These are phyloP conservation scores for Rhizomucor pusillus DNA, from an alignment of 371 early-diverging fungal species.

Conservation along the genomic window DNA sequence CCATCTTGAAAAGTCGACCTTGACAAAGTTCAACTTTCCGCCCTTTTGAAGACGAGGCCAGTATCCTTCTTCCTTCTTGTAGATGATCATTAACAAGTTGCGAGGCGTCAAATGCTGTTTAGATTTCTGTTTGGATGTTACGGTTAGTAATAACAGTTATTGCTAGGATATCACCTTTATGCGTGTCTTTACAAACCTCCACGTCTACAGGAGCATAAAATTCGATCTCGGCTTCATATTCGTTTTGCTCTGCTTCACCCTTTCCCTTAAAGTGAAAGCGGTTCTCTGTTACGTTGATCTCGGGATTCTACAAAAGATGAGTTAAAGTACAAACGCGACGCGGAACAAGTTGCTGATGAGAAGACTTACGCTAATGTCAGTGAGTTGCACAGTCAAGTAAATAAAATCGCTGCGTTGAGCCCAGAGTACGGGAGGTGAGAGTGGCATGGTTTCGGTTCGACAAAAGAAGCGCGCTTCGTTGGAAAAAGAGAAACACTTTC, in stretches of 20 bases:
- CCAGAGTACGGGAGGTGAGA: slow-evolving; percentile 84
- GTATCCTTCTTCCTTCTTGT: slow-evolving; percentile 68
- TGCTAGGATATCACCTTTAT: not conserved
- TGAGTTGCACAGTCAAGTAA: slow-evolving; percentile 83
- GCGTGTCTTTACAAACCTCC: slow-evolving; percentile 60
- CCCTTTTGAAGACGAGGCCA: slow-evolving; percentile 88
- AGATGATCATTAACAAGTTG: slow-evolving; percentile 59
- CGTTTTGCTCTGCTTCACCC: slow-evolving; percentile 62
- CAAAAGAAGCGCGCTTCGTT: too few relatives aligned
- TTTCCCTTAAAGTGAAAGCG: slow-evolving; percentile 64
- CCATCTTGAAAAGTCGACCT: slow-evolving; percentile 92
- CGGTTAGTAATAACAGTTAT: too few relatives aligned
- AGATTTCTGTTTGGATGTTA: slow-evolving; percentile 74
- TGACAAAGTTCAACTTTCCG: slow-evolving; percentile 73
- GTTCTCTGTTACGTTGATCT: slow-evolving; percentile 52
- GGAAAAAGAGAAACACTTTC: too few relatives aligned
- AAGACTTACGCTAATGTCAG: slow-evolving; percentile 62
- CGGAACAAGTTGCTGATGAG: not conserved
- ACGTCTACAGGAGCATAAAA: slow-evolving; percentile 71
- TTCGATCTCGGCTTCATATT: slow-evolving; percentile 76
- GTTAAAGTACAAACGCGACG: not conserved
- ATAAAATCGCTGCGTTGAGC: slow-evolving; percentile 85
- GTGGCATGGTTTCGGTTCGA: too few relatives aligned
- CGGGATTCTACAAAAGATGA: slow-evolving; percentile 29
- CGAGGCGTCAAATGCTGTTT: slow-evolving; percentile 68